These are phyloP conservation scores for Dissophora globulifera DNA, from an alignment of 192 early-diverging fungal genomes.

Conservation along the genomic window DNA sequence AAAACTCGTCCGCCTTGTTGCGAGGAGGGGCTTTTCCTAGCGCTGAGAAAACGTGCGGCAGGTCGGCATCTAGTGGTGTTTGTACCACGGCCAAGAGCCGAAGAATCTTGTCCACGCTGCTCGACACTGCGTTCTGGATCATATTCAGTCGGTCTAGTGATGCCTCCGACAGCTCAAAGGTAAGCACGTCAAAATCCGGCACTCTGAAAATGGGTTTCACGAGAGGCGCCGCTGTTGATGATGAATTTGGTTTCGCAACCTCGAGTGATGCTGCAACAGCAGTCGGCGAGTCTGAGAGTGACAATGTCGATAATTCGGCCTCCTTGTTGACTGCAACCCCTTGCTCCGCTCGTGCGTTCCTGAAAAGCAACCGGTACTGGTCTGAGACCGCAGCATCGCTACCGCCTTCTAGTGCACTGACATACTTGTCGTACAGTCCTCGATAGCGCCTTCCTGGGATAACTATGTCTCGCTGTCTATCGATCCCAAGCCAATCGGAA, in stretches of 20 bases:
- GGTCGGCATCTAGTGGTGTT: slow-evolving; percentile 4
- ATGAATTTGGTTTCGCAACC: too few species aligned
- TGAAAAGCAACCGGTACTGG: slow-evolving; percentile 16
- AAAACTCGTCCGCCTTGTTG: slow-evolving; percentile 32
- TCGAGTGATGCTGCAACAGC: slow-evolving; percentile 8
- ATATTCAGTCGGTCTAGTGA: slow-evolving; percentile 7
- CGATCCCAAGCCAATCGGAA: slow-evolving; percentile 27
- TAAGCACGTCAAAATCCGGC: slow-evolving; percentile 20
- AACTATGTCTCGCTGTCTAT: slow-evolving; percentile 31
- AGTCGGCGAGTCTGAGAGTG: neutral
- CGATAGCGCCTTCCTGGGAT: slow-evolving; percentile 17
- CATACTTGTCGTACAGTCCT: slow-evolving; percentile 31
- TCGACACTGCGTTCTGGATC: slow-evolving; percentile 29
- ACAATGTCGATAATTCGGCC: neutral
- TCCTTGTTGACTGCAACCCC: neutral
- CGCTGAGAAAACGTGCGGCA: neutral
- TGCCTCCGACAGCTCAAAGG: slow-evolving; percentile 26
- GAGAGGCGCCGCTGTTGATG: neutral
- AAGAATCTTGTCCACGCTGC: slow-evolving; percentile 42
- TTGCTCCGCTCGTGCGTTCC: slow-evolving; percentile 1
- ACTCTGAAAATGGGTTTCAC: slow-evolving; percentile 16
- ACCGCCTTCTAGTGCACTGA: slow-evolving; percentile 8
- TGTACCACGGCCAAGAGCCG: slow-evolving; percentile 37
- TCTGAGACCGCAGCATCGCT: neutral
- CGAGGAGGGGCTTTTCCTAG: slow-evolving; percentile 2